Percentiles rank a stretch among this genome's conserved stretches.
These are phyloP conservation scores for Musa itinerans DNA, from an alignment of 176 grass and related monocot genomes.

Conservation along the genomic window DNA sequence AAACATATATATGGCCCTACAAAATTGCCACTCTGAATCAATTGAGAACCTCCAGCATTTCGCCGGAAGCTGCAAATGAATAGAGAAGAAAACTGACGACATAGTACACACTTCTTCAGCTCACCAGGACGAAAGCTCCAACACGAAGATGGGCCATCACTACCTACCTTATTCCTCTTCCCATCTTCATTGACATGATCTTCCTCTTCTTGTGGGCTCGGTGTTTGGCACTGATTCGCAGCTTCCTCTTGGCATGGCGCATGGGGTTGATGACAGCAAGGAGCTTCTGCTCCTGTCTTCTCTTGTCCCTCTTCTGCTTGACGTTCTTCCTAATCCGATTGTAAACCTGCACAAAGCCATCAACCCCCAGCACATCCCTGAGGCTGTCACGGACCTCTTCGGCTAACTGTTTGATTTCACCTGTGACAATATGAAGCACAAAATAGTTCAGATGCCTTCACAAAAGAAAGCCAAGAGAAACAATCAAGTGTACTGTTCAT, in stretches of 20 bases:
- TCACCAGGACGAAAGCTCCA: too few relatives aligned
- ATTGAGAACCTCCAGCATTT: too few relatives aligned
- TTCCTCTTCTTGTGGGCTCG: conserved; percentile 65
- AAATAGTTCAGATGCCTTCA: background rate
- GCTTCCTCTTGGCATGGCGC: conserved; percentile 72
- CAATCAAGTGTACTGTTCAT: background rate
- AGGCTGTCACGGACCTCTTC: conserved; percentile 48
- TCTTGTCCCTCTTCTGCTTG: conserved; percentile 70
- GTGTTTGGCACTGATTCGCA: conserved; percentile 49
- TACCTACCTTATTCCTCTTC: conserved; percentile 46
- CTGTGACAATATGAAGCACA: conserved; percentile 31
- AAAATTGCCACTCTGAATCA: too few relatives aligned
- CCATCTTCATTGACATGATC: conserved; percentile 63
- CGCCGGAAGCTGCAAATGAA: too few relatives aligned
- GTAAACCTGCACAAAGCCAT: conserved; percentile 71
- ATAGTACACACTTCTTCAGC: too few relatives aligned
- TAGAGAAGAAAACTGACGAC: too few relatives aligned
- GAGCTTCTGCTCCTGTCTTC: conserved; percentile 51
- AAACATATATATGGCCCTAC: too few relatives aligned
- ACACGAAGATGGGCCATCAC: too few relatives aligned
- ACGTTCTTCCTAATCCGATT: conserved; percentile 47
- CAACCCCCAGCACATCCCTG: conserved; percentile 47
- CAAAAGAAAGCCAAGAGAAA: background rate
- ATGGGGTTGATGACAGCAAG: conserved; percentile 58
- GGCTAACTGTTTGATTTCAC: conserved; percentile 74